phyloP scores from a whole-genome alignment of 352 stramenopile species.

The Phytophthora hibernalis region DNA sequence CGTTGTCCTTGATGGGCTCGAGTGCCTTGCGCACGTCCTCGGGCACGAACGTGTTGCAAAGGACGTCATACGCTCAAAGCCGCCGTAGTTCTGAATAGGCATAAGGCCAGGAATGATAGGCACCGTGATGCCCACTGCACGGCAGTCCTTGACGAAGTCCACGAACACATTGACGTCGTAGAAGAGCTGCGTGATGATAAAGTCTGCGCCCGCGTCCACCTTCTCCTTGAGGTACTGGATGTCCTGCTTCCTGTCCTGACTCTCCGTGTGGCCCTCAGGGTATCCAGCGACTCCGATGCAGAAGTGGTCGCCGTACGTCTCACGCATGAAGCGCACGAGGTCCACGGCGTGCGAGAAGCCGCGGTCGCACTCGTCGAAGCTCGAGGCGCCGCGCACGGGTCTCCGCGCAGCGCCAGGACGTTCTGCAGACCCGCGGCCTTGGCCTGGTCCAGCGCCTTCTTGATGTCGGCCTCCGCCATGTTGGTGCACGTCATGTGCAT shows the following conservation, averaged over 20 bases:
- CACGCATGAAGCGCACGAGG: conserved; percentile 97
- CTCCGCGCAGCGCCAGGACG: conserved; percentile 98
- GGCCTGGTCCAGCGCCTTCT: conserved; percentile 91
- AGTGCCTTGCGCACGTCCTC: conserved; percentile 79
- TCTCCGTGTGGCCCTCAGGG: conserved; percentile 97
- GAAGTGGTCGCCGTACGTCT: conserved; percentile 96
- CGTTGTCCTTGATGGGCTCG: conserved; percentile 96
- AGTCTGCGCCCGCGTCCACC: conserved; percentile 97
- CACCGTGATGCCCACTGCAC: conserved; percentile 91
- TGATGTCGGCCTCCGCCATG: conserved; percentile 94
- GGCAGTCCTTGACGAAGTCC: conserved; percentile 94
- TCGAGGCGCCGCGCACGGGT: conserved; percentile 92
- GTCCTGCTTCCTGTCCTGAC: conserved; percentile 89
- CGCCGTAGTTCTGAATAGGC: conserved; percentile 98
- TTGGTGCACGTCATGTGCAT: conserved; percentile 99
- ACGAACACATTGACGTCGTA: conserved; percentile 97
- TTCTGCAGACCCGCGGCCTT: conserved; percentile 97
- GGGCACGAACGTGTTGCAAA: conserved; percentile 97
- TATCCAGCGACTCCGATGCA: conserved; percentile 98
- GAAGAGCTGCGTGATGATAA: conserved; percentile 99
- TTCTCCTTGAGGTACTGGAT: conserved; percentile 98
- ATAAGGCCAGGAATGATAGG: conserved; percentile 99
- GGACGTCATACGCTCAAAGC: conserved; percentile 98
- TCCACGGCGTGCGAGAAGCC: conserved; percentile 96
- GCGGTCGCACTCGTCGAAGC: conserved; percentile 92